A percentile compares a stretch with the other conserved stretches of the same genome.
Evolutionary conservation across 345 rosid species (phyloP).

Genomic region (Bretschneidera sinensis): DNA sequence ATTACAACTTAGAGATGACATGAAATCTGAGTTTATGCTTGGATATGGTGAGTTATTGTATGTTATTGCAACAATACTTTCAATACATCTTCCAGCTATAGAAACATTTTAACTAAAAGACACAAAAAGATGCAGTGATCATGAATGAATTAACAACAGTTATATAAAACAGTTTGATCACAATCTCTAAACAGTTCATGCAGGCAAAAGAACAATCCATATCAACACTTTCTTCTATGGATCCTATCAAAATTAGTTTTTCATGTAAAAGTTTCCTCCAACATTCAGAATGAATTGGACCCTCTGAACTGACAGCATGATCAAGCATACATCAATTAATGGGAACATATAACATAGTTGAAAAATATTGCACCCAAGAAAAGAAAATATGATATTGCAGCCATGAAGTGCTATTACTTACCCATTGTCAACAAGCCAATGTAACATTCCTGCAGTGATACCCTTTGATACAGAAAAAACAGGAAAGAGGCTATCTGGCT

Average conservation of each 20-base stretch:
- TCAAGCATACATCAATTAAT: background rate
- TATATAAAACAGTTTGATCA: background rate
- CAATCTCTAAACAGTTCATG: background rate
- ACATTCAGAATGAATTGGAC: background rate
- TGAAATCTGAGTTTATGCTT: background rate
- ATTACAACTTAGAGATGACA: background rate
- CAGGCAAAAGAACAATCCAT: background rate
- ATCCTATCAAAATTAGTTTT: background rate
- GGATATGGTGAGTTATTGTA: too few species aligned
- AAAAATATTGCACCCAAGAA: too few species aligned
- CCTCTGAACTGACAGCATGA: background rate
- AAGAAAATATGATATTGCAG: background rate
- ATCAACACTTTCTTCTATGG: background rate
- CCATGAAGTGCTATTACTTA: conserved; percentile 27
- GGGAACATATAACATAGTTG: too few species aligned
- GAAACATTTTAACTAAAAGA: too few species aligned
- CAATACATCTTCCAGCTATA: too few species aligned
- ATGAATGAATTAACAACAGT: background rate
- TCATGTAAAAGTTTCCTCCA: background rate
- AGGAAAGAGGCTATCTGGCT: conserved; percentile 83
- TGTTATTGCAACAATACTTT: too few species aligned
- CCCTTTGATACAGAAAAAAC: conserved; percentile 95
- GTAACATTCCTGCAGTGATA: conserved; percentile 89
- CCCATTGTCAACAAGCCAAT: conserved; percentile 90
- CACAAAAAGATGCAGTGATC: too few species aligned